Base-by-base conservation (phyloP, 148 eudicot genomes). In the Polygonum aviculare region DNA sequence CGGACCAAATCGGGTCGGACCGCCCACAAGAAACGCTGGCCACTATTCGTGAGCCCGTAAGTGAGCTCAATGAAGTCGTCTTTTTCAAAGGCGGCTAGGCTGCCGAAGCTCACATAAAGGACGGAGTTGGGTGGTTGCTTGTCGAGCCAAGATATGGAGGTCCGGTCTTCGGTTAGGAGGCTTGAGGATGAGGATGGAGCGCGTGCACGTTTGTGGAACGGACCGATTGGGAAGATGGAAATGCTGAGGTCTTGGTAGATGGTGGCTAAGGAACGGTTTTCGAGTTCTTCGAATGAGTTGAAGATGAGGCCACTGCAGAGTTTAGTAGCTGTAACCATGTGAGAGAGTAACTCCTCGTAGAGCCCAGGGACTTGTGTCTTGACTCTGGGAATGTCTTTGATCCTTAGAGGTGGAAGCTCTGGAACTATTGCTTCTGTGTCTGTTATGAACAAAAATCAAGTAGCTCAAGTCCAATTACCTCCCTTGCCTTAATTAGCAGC, bases 1-100 rank as follows among this genome's bases (percentile, higher is more conserved):
- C 40, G 72, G 45, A 69, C 72, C 72, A 44, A 35, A 10, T 72
- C 54, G n/a, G 75, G 36, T 26, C 75, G 75, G 15, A 72, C 35
- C 52, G 80, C 90, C 89, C 90, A 89, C 73, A 89, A 49, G 75
- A 89, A 89, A 7, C 84, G 87, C 40, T 83, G 85, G 74, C 69
- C 44, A 48, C 90, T 85, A 35, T 81, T 79, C 35, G 86, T 89
- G 49, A 88, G 73, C 9, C 89, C 91, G 78, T 75, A 83, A 57
- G 89, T 86, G 5, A 88, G 65, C 78, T 88, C 89, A 18, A 33
- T 15, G 18, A 86, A 83, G 70, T 79, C 73, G 2, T 74, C 79
- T 51, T 74, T 74, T 74, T 78, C 78, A 22, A 86, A 74, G 18
- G 71, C 79, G 10, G 81, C 89, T 38, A 88, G 51, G 74, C 85